Conservation (phyloP, 306 rosid genomes). For the Adenanthera pavonina region DNA sequence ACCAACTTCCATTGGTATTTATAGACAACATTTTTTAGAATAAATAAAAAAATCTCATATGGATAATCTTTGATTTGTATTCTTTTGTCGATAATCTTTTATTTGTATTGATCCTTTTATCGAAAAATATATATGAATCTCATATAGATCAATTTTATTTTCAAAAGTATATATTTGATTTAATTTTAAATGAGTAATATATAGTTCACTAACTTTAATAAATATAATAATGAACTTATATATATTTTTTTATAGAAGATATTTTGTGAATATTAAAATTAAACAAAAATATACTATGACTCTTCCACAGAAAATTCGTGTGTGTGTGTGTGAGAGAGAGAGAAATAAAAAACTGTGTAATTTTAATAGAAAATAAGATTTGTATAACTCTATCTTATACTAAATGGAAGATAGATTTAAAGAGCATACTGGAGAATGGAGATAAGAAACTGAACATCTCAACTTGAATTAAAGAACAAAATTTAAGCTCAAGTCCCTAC, state of each 20-base stretch:
- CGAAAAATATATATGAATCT: no score
- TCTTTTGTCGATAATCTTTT: no score
- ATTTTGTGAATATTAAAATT: not conserved
- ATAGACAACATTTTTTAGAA: no score
- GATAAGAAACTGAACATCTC: constrained; percentile 6
- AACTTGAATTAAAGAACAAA: constrained; percentile 20
- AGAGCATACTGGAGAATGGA: not conserved
- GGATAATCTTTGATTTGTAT: no score
- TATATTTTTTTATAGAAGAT: not conserved
- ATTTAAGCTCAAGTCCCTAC: not conserved
- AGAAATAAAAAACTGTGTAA: not conserved
- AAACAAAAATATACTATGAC: not conserved
- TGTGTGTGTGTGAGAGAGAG: no score
- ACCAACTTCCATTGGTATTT: no score
- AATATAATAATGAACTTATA: not conserved
- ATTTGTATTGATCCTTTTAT: no score
- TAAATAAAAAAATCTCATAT: no score
- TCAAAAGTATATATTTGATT: not conserved
- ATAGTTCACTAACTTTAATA: not conserved
- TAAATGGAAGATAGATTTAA: not conserved
- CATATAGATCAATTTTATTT: no score
- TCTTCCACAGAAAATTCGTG: no score
- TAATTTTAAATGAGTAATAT: not conserved
- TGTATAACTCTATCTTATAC: not conserved
- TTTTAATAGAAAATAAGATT: not conserved